Base-by-base conservation (phyloP, 2,329 filamentous ascomycete species). In the Thermochaetoides dissita region DNA sequence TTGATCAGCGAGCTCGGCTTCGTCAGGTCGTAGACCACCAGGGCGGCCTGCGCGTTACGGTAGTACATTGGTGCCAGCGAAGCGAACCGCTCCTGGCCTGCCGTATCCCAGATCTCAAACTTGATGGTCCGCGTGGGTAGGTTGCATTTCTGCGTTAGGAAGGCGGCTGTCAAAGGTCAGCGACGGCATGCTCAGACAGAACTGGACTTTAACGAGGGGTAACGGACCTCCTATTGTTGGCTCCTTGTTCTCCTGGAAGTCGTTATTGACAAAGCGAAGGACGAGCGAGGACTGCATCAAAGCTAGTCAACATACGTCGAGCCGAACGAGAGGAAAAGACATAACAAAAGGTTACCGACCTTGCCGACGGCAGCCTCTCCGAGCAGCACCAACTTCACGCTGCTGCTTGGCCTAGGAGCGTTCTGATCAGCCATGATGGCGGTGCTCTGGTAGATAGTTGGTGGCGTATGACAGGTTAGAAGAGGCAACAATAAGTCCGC, bases 201-300 rank as follows among this genome's bases (percentile, higher is more conserved):
- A 24, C 17, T 5, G 17, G 17, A 24, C 3, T 24, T 24, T 5
- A 24, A 24, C 17, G 17, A 24, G 17, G 10, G 17, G 17, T 40
- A 64, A 73, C 34, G 51, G 74, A 93, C 87, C 87, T 72, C 91
- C 91, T 66, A 98, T 98, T 51, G 91, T 98, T 48, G 91, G 91
- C 64, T 98, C 91, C 72, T 96, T 96, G 67, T 96, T 96, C 67
- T 96, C 91, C 70, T 98, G 91, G 59, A 98, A 98, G 66, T 96
- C 89, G 68, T 98, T 91, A 74, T 96, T 96, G 61, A 98, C 91
- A 66, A 98, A 98, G 59, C 91, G 86, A 60, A 98, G 75, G 49
- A 98, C 91, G 45, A 98, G 79, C 37, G 91, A 98, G 39, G 91
- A 96, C 91, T 94, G 57, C 17, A 24, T 24, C 17, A 24, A 24